Percentiles rank a stretch among this genome's conserved stretches.
phyloP scores from a whole-genome alignment of 2,329 filamentous ascomycete species.

The Aureobasidium melanogenum region DNA sequence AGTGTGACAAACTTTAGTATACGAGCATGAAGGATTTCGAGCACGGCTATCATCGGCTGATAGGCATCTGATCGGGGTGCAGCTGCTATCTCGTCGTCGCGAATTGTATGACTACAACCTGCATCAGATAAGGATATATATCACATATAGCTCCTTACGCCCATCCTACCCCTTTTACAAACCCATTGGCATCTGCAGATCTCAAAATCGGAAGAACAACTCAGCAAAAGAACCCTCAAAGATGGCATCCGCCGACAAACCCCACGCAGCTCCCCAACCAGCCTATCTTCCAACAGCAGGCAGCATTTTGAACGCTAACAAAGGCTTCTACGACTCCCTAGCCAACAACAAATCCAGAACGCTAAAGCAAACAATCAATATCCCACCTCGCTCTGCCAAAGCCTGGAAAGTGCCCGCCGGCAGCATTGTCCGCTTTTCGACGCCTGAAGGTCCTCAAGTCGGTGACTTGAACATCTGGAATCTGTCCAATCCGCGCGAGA shows the following conservation, averaged over 20 bases:
- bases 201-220: neutral
- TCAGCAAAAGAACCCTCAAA: neutral
- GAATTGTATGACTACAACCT: neutral
- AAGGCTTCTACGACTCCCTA: constrained; percentile 21
- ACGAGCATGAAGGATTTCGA: neutral
- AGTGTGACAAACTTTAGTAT: too few relatives aligned
- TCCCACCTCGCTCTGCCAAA: constrained; percentile 64
- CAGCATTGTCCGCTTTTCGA: constrained; percentile 62
- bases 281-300: constrained; percentile 24
- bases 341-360: constrained; percentile 17
- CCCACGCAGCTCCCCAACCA: constrained; percentile 18
- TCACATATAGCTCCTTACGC: neutral
- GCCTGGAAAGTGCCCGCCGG: constrained; percentile 65
- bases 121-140: neutral
- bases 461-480: constrained; percentile 81
- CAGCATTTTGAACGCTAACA: constrained; percentile 23
- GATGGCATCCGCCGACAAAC: constrained; percentile 9
- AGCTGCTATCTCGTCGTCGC: neutral
- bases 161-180: neutral
- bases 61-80: neutral
- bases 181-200: neutral
- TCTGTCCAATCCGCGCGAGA: constrained; percentile 63
- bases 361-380: constrained; percentile 35
- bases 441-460: constrained; percentile 69
- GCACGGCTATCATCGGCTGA: neutral